Percentiles rank a stretch among this genome's conserved stretches.
Conservation (phyloP, 2,329 filamentous ascomycete species). For the Colletotrichum sp. region DNA sequence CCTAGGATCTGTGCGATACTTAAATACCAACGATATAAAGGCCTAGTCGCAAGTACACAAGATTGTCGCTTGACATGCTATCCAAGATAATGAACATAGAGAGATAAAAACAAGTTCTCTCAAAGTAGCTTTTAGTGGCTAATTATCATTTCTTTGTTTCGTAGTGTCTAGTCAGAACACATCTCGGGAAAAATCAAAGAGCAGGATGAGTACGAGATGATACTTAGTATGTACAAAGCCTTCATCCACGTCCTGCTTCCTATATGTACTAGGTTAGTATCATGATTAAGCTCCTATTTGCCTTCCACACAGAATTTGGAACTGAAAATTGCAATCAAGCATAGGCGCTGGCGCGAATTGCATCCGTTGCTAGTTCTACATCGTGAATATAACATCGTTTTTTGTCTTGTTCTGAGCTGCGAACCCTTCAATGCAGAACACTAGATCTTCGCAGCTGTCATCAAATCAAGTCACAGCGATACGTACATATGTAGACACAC, state of each 20-base stretch:
- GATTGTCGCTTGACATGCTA: not conserved
- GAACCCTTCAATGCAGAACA: not conserved
- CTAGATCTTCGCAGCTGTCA: rapidly evolving
- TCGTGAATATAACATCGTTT: not conserved
- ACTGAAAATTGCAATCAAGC: not conserved
- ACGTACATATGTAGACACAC: not conserved
- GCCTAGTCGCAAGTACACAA: not conserved
- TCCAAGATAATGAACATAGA: rapidly evolving
- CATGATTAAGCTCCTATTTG: rapidly evolving
- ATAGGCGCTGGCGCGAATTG: not conserved
- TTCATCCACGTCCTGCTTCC: not conserved
- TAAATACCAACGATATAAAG: rapidly evolving
- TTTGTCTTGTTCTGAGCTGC: not conserved
- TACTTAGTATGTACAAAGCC: rapidly evolving
- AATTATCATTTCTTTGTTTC: rapidly evolving
- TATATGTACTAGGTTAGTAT: rapidly evolving
- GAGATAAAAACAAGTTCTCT: rapidly evolving
- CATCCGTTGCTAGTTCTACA: not conserved
- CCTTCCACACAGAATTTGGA: rapidly evolving
- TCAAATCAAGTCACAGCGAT: not conserved
- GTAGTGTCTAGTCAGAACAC: not conserved
- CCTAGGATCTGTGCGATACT: too few species aligned
- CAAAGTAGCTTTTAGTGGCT: rapidly evolving
- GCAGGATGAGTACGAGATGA: not conserved
- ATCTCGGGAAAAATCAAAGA: not conserved